Percentiles rank a stretch among this genome's conserved stretches.
Evolutionary conservation across 116 monocot species (phyloP).

Genomic region (Zostera marina): DNA sequence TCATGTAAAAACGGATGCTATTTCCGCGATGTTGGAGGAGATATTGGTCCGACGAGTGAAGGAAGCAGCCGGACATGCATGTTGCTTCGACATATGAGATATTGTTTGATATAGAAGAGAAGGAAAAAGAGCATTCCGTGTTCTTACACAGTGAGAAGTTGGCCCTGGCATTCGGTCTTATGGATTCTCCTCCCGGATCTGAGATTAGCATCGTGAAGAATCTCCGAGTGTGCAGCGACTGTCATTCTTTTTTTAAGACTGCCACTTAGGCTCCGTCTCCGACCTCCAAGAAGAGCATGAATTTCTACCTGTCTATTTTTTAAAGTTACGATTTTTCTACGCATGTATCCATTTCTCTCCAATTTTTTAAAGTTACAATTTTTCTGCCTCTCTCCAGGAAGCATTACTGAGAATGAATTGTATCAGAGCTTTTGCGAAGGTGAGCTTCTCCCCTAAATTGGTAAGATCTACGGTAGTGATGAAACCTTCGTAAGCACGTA

Average conservation of each 20-base stretch:
- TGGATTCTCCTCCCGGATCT: conserved; percentile 3
- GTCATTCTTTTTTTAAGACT: conserved; percentile 27
- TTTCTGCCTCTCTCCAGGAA: conserved; percentile 17
- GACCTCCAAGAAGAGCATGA: conserved; percentile 22
- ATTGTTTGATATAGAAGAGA: conserved; percentile 32
- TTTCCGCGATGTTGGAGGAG: background rate
- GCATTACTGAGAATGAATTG: conserved; percentile 52
- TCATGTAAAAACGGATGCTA: conserved; percentile 13
- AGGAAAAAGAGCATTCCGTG: conserved; percentile 30
- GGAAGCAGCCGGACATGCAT: conserved; percentile 9
- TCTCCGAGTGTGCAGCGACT: conserved; percentile 29
- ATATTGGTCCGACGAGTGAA: conserved; percentile 8
- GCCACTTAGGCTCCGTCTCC: conserved; percentile 18
- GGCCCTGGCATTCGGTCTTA: conserved; percentile 30
- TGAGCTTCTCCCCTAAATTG: too few relatives aligned
- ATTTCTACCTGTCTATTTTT: conserved; percentile 13
- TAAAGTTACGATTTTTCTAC: too few relatives aligned
- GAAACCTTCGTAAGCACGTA: too few relatives aligned
- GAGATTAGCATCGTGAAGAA: conserved; percentile 27
- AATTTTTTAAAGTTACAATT: background rate
- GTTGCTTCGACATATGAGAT: conserved; percentile 14
- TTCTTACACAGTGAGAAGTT: conserved; percentile 42
- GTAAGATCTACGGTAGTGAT: too few relatives aligned
- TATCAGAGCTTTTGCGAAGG: too few relatives aligned
- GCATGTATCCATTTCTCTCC: too few relatives aligned